Evolutionary conservation across 1,284 basidiomycete genomes (phyloP).

Genomic region (Apiotrichum gracile): DNA sequence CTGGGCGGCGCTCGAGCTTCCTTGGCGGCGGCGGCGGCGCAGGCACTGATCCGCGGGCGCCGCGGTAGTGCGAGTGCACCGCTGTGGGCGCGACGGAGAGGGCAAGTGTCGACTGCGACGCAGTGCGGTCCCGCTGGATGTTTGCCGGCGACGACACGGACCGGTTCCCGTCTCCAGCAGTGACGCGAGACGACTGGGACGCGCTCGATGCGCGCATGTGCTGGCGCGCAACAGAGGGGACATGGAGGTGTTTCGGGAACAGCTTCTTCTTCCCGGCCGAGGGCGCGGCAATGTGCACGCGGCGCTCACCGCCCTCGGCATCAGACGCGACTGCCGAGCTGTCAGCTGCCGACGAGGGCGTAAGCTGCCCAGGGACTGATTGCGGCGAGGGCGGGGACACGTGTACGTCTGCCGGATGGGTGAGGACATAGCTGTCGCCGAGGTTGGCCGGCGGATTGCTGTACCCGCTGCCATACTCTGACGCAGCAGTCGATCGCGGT

Average conservation of each 20-base stretch:
- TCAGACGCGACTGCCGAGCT: conserved; percentile 5
- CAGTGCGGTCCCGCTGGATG: conserved; percentile 15
- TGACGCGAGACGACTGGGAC: not conserved
- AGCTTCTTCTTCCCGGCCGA: conserved; percentile 14
- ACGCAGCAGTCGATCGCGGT: not conserved
- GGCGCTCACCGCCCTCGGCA: conserved; percentile 1
- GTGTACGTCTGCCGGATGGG: conserved; percentile 1
- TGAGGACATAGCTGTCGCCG: conserved; percentile 19
- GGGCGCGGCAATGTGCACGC: not conserved
- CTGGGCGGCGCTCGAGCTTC: conserved; percentile 42
- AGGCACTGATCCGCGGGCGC: conserved; percentile 3
- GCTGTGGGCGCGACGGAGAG: conserved; percentile 60
- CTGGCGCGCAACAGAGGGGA: conserved; percentile 19
- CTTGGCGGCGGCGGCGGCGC: conserved; percentile 26
- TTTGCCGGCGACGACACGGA: not conserved
- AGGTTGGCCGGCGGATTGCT: conserved; percentile 13
- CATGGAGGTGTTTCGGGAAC: conserved; percentile 41
- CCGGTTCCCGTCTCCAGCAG: not conserved
- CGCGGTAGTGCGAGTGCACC: conserved; percentile 65
- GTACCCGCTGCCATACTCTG: not conserved
- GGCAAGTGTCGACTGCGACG: conserved; percentile 23
- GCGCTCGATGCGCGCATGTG: not conserved
- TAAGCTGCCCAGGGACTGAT: not conserved
- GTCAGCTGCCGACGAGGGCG: conserved; percentile 8
- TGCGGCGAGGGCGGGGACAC: conserved; percentile 10